Evolutionary conservation across 495 filamentous ascomycete genomes (phyloP).

Genomic region (Jackrogersella multiformis): DNA sequence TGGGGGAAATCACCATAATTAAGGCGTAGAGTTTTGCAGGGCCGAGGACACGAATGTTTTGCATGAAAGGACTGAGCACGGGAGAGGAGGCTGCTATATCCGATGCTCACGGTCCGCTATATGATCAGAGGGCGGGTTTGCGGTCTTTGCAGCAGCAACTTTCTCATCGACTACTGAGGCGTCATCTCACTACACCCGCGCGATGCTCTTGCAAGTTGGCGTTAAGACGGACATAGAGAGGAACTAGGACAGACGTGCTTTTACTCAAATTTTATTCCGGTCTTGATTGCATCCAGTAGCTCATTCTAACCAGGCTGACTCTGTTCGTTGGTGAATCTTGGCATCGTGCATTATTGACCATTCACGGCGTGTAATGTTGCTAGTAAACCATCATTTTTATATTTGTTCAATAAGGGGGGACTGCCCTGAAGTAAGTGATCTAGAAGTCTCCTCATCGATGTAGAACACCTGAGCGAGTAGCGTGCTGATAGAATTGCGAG

Average conservation of each 20-base stretch:
- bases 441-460: not conserved
- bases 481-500: not conserved
- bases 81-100: constrained; percentile 30
- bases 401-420: too few species aligned
- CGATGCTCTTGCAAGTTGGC: constrained; percentile 33
- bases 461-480: not conserved
- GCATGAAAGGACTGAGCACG: constrained; percentile 36
- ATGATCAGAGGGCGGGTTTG: constrained; percentile 12
- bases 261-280: constrained; percentile 23
- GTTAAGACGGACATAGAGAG: constrained; percentile 42
- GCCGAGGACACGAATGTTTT: constrained; percentile 36
- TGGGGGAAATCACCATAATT: constrained; percentile 32
- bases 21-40: constrained; percentile 42
- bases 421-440: not conserved
- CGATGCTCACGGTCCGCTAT: constrained; percentile 19
- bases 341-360: too few species aligned
- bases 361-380: not conserved
- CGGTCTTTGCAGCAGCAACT: constrained; percentile 15
- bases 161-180: constrained; percentile 28
- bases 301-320: not conserved
- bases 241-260: constrained; percentile 37
- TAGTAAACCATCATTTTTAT: not conserved
- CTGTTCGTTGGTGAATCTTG: too few species aligned
- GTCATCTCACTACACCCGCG: constrained; percentile 12
- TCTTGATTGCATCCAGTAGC: constrained; percentile 33